These are phyloP conservation scores for Pythium pectinolyticum DNA, from an alignment of 352 stramenopile genomes.

Conservation along the genomic window DNA sequence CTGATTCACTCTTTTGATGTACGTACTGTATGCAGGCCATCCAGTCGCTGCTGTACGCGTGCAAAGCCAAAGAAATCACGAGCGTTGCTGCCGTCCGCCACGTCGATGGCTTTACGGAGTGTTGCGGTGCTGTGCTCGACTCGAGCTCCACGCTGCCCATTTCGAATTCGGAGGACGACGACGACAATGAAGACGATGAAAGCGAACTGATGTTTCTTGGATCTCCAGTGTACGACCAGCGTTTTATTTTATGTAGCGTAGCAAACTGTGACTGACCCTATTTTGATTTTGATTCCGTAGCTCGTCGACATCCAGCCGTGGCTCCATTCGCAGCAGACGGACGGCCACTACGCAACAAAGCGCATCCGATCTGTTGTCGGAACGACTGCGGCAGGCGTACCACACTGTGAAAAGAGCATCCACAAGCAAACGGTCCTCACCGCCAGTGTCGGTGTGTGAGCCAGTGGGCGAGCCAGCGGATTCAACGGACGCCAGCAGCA, in stretches of 20 bases:
- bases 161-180: conserved; percentile 10
- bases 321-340: neutral
- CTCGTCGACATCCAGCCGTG: neutral
- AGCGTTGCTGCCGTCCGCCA: conserved; percentile 35
- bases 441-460: neutral
- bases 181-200: conserved; percentile 13
- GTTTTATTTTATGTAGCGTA: too few relatives aligned
- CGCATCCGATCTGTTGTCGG: conserved; percentile 38
- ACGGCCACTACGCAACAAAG: neutral
- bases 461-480: neutral
- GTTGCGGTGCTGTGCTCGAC: neutral
- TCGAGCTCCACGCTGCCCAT: neutral
- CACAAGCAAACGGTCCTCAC: too few relatives aligned
- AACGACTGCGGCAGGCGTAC: conserved; percentile 51
- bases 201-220: conserved; percentile 9
- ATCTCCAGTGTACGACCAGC: conserved; percentile 21
- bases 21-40: conserved; percentile 51
- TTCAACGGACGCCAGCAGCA: too few relatives aligned
- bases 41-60: conserved; percentile 75
- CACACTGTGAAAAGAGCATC: conserved; percentile 45
- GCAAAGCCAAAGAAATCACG: conserved; percentile 77
- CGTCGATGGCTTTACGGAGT: conserved; percentile 1
- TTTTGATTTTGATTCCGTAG: neutral
- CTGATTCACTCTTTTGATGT: neutral
- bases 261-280: too few relatives aligned